These are phyloP conservation scores for Picea sitchensis DNA, from an alignment of 75 land plant species.

Conservation along the genomic window DNA sequence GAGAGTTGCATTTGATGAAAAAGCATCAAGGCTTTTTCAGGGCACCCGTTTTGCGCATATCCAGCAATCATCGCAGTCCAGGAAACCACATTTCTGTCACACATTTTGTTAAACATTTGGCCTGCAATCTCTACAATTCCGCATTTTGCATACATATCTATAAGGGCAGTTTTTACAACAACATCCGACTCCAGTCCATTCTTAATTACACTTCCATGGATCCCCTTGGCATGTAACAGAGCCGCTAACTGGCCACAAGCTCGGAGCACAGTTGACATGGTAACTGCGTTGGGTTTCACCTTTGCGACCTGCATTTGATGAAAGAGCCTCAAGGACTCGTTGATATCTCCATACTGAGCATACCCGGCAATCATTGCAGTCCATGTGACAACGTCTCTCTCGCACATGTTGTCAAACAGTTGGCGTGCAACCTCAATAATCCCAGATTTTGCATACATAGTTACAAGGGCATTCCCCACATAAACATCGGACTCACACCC, in stretches of 20 bases:
- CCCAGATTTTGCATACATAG: conserved; percentile 42
- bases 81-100: conserved; percentile 9
- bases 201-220: conserved; percentile 4
- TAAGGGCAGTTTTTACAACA: conserved; percentile 12
- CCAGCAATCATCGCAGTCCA: conserved; percentile 16
- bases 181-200: conserved; percentile 5
- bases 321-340: conserved; percentile 24
- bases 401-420: conserved; percentile 47
- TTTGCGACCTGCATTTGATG: conserved; percentile 30
- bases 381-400: conserved; percentile 72
- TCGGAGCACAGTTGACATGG: conserved; percentile 50
- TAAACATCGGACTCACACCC: conserved; percentile 33
- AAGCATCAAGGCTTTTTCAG: conserved; percentile 13
- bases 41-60: conserved; percentile 6
- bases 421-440: conserved; percentile 21
- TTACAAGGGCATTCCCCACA: conserved; percentile 50
- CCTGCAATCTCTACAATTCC: conserved; percentile 6
- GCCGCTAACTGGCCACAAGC: conserved; percentile 49
- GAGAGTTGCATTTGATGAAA: conserved; percentile 13
- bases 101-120: conserved; percentile 13
- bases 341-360: conserved; percentile 22
- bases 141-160: conserved; percentile 17
- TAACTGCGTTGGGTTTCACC: conserved; percentile 38
- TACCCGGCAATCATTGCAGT: conserved; percentile 63
- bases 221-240: conserved; percentile 34